Evolutionary conservation across 2,329 filamentous ascomycete genomes (phyloP).

Genomic region (Microsporum audouinii): DNA sequence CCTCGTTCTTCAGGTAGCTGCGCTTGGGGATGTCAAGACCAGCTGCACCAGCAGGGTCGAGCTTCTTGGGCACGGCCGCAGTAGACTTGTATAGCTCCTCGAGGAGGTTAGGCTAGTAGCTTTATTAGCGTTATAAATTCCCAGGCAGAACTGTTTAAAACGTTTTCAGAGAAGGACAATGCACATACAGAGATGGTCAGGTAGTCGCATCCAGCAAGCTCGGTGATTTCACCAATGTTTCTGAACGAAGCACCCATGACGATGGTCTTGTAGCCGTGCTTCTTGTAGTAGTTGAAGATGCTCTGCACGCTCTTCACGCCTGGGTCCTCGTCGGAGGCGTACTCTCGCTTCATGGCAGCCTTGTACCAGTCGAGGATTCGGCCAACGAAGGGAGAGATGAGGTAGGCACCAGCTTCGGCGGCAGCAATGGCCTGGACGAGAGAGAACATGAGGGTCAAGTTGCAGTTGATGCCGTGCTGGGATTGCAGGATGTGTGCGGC

Average conservation of each 20-base stretch:
- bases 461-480: slow-evolving; percentile 94
- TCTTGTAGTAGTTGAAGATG: slow-evolving; percentile 99
- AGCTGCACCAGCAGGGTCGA: slow-evolving; percentile 56
- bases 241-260: slow-evolving; percentile 99
- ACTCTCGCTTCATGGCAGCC: slow-evolving; percentile 88
- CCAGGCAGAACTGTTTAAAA: neutral
- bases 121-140: neutral
- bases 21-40: slow-evolving; percentile 73
- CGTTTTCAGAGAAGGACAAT: neutral
- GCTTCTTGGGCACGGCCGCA: slow-evolving; percentile 80
- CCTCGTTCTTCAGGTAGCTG: slow-evolving; percentile 80
- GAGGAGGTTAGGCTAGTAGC: slow-evolving; percentile 68
- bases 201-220: slow-evolving; percentile 97
- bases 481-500: slow-evolving; percentile 92
- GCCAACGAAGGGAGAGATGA: slow-evolving; percentile 98
- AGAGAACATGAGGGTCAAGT: slow-evolving; percentile 98
- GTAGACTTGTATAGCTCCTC: slow-evolving; percentile 85
- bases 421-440: slow-evolving; percentile 86
- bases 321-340: slow-evolving; percentile 78
- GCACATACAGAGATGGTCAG: slow-evolving; percentile 80
- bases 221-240: slow-evolving; percentile 90
- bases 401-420: slow-evolving; percentile 88
- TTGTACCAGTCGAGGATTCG: slow-evolving; percentile 99
- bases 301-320: slow-evolving; percentile 85
- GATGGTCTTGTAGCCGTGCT: slow-evolving; percentile 96